phyloP scores from a whole-genome alignment of 306 rosid species.

The Ceratonia siliqua region DNA sequence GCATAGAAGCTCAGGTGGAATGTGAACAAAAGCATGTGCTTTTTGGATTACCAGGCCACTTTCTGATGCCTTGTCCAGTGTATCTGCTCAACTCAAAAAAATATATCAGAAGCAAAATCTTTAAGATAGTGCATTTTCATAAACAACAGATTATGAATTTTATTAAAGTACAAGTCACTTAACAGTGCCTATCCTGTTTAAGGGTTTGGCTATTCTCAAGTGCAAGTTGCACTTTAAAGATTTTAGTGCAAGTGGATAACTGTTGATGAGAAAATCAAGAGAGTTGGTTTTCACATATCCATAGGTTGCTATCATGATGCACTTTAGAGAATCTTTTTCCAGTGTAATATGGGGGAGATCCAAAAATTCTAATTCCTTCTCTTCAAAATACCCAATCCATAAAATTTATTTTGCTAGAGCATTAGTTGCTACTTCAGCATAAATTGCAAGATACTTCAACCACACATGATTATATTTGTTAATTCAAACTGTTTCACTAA shows the following conservation, averaged over 20 bases:
- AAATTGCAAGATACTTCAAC: too few relatives aligned
- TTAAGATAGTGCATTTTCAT: slow-evolving; percentile 6
- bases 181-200: not conserved
- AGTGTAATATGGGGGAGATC: not conserved
- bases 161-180: not conserved
- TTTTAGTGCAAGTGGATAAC: not conserved
- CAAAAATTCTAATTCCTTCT: not conserved
- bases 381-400: not conserved
- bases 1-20: slow-evolving; percentile 89
- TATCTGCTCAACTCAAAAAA: slow-evolving; percentile 45
- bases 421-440: not conserved
- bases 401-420: not conserved
- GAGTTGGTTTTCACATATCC: not conserved
- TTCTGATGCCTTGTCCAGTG: slow-evolving; percentile 42
- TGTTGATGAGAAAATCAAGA: not conserved
- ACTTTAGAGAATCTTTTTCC: not conserved
- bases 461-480: not conserved
- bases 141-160: not conserved
- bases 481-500: not conserved
- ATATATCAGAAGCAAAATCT: slow-evolving; percentile 20
- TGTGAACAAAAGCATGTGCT: slow-evolving; percentile 63
- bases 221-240: not conserved
- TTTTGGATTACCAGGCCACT: slow-evolving; percentile 39
- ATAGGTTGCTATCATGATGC: not conserved
- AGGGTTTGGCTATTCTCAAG: not conserved